These are phyloP conservation scores for Dendrothele bispora DNA, from an alignment of 768 basidiomycete genomes.

Conservation along the genomic window DNA sequence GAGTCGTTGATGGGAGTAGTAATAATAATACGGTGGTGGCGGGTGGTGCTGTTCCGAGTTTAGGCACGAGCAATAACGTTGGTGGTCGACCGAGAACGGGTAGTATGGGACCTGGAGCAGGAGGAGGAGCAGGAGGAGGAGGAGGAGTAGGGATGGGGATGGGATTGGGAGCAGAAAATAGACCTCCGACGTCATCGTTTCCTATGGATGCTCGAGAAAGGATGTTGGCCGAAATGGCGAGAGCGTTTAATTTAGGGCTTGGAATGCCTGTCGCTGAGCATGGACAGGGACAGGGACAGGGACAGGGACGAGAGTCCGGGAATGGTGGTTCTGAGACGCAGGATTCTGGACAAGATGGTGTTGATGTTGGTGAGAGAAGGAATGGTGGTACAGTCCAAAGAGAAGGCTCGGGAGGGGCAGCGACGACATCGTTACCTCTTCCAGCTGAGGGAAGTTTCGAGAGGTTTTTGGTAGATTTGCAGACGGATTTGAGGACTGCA, in stretches of 20 bases:
- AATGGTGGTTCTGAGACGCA: neutral
- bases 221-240: conserved; percentile 80
- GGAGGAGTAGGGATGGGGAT: conserved; percentile 69
- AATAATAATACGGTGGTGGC: too few species aligned
- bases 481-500: conserved; percentile 67
- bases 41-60: too few species aligned
- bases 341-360: neutral
- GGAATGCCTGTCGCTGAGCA: conserved; percentile 34
- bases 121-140: conserved; percentile 24
- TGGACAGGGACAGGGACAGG: too few species aligned
- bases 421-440: conserved; percentile 8
- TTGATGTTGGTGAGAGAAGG: neutral
- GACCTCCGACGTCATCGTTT: conserved; percentile 42
- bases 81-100: too few species aligned
- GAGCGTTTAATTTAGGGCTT: conserved; percentile 75
- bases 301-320: too few species aligned
- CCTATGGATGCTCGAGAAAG: conserved; percentile 58
- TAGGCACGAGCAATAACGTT: too few species aligned
- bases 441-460: conserved; percentile 74
- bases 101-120: too few species aligned
- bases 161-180: conserved; percentile 66
- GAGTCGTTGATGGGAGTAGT: neutral
- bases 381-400: neutral
- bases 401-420: neutral
- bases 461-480: conserved; percentile 76